Percentiles rank a stretch among this genome's conserved stretches.
Evolutionary conservation across 257 asterid species (phyloP).

Genomic region (Nicotiana knightiana): DNA sequence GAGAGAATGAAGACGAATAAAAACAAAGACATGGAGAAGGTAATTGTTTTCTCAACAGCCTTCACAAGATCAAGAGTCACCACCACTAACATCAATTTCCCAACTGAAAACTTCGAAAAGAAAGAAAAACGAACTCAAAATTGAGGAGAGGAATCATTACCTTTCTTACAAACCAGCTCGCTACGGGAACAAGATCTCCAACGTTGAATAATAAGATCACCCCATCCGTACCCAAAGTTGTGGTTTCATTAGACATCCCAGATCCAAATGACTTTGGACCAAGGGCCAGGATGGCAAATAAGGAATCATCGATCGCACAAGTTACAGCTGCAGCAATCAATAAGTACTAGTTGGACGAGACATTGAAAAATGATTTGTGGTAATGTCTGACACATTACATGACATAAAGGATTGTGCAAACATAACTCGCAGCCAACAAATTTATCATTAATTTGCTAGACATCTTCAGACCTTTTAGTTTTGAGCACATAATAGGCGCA

Average conservation of each 20-base stretch:
- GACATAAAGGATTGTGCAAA: neutral
- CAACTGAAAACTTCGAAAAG: neutral
- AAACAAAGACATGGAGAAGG: neutral
- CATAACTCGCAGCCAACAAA: neutral
- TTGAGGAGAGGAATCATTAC: slow-evolving; percentile 22
- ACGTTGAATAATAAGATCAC: slow-evolving; percentile 56
- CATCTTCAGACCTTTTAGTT: neutral
- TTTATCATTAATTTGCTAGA: neutral
- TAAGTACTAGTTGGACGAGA: slow-evolving; percentile 9
- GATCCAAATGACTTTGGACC: slow-evolving; percentile 24
- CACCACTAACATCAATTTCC: neutral
- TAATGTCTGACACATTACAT: neutral
- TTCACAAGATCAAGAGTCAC: neutral
- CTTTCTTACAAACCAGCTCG: slow-evolving; percentile 77
- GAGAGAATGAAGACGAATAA: neutral
- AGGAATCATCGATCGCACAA: slow-evolving; percentile 53
- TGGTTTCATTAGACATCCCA: slow-evolving; percentile 24
- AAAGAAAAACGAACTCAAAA: neutral
- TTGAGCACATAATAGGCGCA: neutral
- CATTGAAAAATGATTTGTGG: neutral
- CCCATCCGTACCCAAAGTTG: slow-evolving; percentile 38
- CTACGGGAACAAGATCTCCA: slow-evolving; percentile 60
- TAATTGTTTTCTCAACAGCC: neutral
- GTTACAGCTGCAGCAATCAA: slow-evolving; percentile 54
- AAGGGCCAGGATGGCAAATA: slow-evolving; percentile 71